phyloP scores from a whole-genome alignment of 2,329 filamentous ascomycete species.

The Pseudocercospora fuligena region DNA sequence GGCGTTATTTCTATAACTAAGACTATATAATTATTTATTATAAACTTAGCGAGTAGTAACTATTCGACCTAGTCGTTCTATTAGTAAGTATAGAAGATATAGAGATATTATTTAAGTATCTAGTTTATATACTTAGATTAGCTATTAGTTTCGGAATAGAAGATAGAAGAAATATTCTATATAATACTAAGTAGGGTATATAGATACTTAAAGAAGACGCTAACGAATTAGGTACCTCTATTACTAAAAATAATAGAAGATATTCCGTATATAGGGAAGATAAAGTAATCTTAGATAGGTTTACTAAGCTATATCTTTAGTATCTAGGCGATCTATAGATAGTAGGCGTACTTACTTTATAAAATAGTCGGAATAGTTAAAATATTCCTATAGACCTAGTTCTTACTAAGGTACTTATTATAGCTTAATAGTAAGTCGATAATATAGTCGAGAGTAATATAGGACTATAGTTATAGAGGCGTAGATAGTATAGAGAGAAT shows the following conservation, averaged over 20 bases:
- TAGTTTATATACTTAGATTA: not conserved
- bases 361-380: not conserved
- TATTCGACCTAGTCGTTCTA: constrained; percentile 5
- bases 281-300: not conserved
- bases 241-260: not conserved
- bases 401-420: not conserved
- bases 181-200: not conserved
- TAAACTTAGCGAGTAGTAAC: constrained; percentile 3
- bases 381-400: not conserved
- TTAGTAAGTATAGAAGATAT: constrained; percentile 6
- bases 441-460: constrained; percentile 1
- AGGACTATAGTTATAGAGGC: not conserved
- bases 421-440: not conserved
- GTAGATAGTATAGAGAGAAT: not conserved
- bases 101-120: not conserved
- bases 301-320: not conserved
- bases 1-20: not conserved
- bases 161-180: constrained; percentile 3
- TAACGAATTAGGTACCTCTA: not conserved
- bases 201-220: not conserved
- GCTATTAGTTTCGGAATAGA: not conserved
- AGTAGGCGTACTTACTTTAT: not conserved
- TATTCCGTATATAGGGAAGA: not conserved
- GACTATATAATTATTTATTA: constrained; percentile 8
- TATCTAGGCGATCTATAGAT: not conserved